Evolutionary conservation across 768 basidiomycete species (phyloP).

Genomic region (Russula foetens): DNA sequence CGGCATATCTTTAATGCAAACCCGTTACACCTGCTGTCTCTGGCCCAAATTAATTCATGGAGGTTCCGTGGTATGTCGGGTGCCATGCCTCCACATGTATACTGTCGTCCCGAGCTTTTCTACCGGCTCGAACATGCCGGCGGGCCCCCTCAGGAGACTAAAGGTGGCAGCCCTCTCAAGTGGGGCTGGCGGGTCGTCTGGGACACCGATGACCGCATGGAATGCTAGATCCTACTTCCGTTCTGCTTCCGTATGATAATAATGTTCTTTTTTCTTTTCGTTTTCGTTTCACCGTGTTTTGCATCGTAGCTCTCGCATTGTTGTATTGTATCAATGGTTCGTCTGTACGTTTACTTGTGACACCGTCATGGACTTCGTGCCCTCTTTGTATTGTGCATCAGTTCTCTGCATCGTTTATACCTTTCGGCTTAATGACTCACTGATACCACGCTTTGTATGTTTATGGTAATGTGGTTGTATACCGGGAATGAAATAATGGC

Average conservation of each 20-base stretch:
- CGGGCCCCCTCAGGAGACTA: background rate
- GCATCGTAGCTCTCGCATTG: background rate
- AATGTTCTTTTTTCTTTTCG: background rate
- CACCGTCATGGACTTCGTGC: background rate
- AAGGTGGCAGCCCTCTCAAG: conserved; percentile 15
- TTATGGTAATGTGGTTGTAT: conserved; percentile 5
- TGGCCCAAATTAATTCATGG: conserved; percentile 52
- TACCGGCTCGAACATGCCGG: conserved; percentile 12
- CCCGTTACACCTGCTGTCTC: conserved; percentile 48
- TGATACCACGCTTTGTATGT: background rate
- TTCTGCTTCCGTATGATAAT: background rate
- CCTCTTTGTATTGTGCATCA: background rate
- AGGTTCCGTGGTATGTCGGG: conserved; percentile 25
- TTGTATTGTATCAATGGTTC: conserved; percentile 2
- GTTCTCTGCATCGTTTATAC: background rate
- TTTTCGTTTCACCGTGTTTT: background rate
- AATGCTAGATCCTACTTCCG: background rate
- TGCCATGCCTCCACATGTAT: conserved; percentile 33
- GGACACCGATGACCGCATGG: conserved; percentile 8
- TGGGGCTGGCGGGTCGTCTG: conserved; percentile 19
- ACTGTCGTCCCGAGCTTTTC: conserved; percentile 11
- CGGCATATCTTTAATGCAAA: conserved; percentile 54
- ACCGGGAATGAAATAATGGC: background rate
- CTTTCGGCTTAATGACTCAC: background rate
- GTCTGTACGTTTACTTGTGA: conserved; percentile 7